phyloP scores from a whole-genome alignment of 2,329 filamentous ascomycete genomes.

The Pseudogymnoascus destructans region DNA sequence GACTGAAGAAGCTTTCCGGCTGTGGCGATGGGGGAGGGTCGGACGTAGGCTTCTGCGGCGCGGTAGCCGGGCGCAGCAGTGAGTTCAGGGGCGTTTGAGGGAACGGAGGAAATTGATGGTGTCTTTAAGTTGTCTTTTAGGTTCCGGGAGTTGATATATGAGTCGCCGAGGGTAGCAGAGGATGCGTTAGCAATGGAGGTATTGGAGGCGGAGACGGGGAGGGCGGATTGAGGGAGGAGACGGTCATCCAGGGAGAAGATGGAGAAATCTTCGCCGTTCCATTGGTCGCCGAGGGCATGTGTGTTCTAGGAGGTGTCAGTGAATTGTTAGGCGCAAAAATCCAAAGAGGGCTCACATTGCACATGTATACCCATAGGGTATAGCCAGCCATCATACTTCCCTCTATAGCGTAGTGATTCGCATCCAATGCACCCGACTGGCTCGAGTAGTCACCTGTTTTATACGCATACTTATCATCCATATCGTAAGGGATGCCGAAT shows the following conservation, averaged over 20 bases:
- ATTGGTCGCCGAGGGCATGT: slow-evolving; percentile 80
- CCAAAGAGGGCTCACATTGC: slow-evolving; percentile 37
- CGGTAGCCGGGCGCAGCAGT: slow-evolving; percentile 62
- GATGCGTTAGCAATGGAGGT: slow-evolving; percentile 33
- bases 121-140: slow-evolving; percentile 60
- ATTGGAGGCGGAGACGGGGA: slow-evolving; percentile 32
- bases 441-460: slow-evolving; percentile 90
- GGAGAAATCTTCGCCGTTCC: slow-evolving; percentile 95
- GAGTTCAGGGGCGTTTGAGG: slow-evolving; percentile 41
- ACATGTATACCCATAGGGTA: slow-evolving; percentile 77
- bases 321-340: slow-evolving; percentile 4
- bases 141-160: slow-evolving; percentile 55
- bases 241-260: slow-evolving; percentile 80
- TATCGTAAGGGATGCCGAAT: slow-evolving; percentile 96
- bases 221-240: slow-evolving; percentile 38
- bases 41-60: slow-evolving; percentile 84
- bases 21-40: slow-evolving; percentile 66
- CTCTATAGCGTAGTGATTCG: slow-evolving; percentile 88
- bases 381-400: slow-evolving; percentile 73
- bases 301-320: slow-evolving; percentile 47
- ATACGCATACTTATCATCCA: slow-evolving; percentile 94
- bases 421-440: slow-evolving; percentile 84
- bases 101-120: slow-evolving; percentile 49
- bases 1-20: slow-evolving; percentile 58
- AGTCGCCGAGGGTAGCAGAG: slow-evolving; percentile 29